Evolutionary conservation across 139 green algal species (phyloP), one percentile per base, ranked within the genome.

Genomic region (Chlorella sp.): DNA sequence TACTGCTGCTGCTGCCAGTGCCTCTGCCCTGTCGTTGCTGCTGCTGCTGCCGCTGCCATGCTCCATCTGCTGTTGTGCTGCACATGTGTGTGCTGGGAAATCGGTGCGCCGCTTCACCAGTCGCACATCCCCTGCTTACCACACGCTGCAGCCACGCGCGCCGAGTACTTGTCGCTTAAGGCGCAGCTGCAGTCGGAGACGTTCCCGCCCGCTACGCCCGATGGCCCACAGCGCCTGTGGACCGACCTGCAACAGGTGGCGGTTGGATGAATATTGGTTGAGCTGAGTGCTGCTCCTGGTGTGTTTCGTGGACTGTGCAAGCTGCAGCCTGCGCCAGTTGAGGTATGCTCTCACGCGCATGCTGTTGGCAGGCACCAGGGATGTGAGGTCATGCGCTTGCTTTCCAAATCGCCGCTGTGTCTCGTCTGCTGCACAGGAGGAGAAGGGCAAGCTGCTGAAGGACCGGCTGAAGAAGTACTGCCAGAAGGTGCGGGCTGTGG

Each of bases 391-490:
- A n/a, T n/a, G n/a, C n/a, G n/a, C n/a, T n/a, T 60, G 51, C 9
- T 24, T 11, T 16, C 4, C 51, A 60, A 24, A 20, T 16, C 51
- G 22, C 13, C 51, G 2, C 24, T 43, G n/a, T 22, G 9, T 17
- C 30, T 34, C 11, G 8, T 20, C 26, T 24, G 2, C 40, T 24
- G 26, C 20, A n/a, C 76, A 82, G 40, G 93, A 97, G 30, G 89
- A 97, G 82, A 88, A 91, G 82, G 73, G 40, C 70, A 94, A 93
- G 86, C 80, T 94, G 80, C 90, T 99, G 30, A 98, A 98, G 91
- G 94, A 96, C 36, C 91, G 96, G 40, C 91, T 99, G 34, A 99
- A 99, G 81, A 95, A 92, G 84, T 99, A 99, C 90, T 95, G 88
- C 69, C 96, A 98, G 80, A 98, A 97, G 93, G 96, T 93, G 83